Conservation (phyloP, 805 yeast genomes). For the Grigorovia humatica region DNA sequence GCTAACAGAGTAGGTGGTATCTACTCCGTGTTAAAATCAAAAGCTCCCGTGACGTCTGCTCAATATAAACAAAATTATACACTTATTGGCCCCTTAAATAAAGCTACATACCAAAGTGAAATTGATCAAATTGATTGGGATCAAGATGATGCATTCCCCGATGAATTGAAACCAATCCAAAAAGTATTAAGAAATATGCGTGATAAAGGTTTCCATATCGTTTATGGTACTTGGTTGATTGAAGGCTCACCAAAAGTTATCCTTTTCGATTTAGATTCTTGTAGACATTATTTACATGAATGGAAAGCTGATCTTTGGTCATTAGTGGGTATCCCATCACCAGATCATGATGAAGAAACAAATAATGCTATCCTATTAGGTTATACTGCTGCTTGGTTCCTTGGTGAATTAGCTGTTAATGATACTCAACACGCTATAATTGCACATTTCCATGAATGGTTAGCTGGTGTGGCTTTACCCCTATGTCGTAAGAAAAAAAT, state of each 20-base stretch:
- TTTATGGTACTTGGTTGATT: slow-evolving; percentile 93
- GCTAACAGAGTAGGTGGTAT: slow-evolving; percentile 98
- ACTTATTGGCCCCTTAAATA: slow-evolving; percentile 76
- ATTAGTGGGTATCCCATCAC: slow-evolving; percentile 85
- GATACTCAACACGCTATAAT: slow-evolving; percentile 83
- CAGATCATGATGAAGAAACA: slow-evolving; percentile 77
- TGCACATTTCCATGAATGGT: slow-evolving; percentile 96
- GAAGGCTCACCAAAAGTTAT: slow-evolving; percentile 97
- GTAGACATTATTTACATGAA: slow-evolving; percentile 58
- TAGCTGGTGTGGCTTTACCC: slow-evolving; percentile 93
- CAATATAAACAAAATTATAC: slow-evolving; percentile 84
- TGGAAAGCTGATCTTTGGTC: slow-evolving; percentile 95
- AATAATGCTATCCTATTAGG: slow-evolving; percentile 91
- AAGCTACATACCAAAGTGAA: slow-evolving; percentile 63
- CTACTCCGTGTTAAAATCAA: slow-evolving; percentile 90
- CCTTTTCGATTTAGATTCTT: slow-evolving; percentile 79
- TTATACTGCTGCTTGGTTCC: slow-evolving; percentile 90
- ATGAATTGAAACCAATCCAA: slow-evolving; percentile 22
- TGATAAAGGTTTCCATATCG: slow-evolving; percentile 66
- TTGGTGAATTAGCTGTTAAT: slow-evolving; percentile 83
- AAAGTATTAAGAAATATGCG: slow-evolving; percentile 65
- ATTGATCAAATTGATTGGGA: slow-evolving; percentile 64
- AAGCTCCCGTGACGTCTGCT: slow-evolving; percentile 92
- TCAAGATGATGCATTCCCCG: slow-evolving; percentile 32
- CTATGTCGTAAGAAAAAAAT: slow-evolving; percentile 82